Conservation (phyloP, 2,329 filamentous ascomycete species). For the Epichloe typhina region DNA sequence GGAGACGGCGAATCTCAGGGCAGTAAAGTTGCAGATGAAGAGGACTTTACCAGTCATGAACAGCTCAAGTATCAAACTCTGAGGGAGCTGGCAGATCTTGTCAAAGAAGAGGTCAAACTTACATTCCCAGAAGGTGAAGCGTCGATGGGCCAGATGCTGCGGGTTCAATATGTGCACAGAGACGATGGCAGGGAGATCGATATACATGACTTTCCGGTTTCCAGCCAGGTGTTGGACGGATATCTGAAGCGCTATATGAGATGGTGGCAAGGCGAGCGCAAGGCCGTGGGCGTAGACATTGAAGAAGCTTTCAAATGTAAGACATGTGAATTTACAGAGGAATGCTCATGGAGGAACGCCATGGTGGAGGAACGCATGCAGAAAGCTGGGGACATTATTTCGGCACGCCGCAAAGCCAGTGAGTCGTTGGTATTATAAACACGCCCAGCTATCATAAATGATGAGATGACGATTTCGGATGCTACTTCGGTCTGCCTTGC, state of each 20-base stretch:
- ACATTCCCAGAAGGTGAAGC: conserved; percentile 40
- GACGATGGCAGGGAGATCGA: conserved; percentile 39
- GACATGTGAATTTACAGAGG: conserved; percentile 68
- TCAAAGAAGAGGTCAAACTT: conserved; percentile 31
- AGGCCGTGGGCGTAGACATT: conserved; percentile 61
- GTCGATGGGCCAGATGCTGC: conserved; percentile 36
- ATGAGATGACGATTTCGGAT: too few species aligned
- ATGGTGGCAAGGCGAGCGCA: conserved; percentile 78
- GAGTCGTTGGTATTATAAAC: background rate
- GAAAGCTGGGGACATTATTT: conserved; percentile 1
- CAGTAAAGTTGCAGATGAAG: background rate
- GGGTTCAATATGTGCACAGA: conserved; percentile 41
- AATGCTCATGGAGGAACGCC: conserved; percentile 62
- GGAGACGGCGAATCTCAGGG: background rate
- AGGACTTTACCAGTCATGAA: conserved; percentile 7
- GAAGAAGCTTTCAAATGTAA: conserved; percentile 84
- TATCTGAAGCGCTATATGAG: conserved; percentile 59
- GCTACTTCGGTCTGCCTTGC: too few species aligned
- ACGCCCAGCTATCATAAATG: background rate
- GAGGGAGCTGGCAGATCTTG: conserved; percentile 31
- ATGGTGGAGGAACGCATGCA: conserved; percentile 40
- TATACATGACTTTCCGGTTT: conserved; percentile 52
- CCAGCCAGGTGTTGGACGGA: conserved; percentile 44
- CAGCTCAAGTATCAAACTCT: conserved; percentile 35
- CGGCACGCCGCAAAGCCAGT: conserved; percentile 5